Conservation (phyloP, 805 yeast genomes). For the Metschnikowia proteae region DNA sequence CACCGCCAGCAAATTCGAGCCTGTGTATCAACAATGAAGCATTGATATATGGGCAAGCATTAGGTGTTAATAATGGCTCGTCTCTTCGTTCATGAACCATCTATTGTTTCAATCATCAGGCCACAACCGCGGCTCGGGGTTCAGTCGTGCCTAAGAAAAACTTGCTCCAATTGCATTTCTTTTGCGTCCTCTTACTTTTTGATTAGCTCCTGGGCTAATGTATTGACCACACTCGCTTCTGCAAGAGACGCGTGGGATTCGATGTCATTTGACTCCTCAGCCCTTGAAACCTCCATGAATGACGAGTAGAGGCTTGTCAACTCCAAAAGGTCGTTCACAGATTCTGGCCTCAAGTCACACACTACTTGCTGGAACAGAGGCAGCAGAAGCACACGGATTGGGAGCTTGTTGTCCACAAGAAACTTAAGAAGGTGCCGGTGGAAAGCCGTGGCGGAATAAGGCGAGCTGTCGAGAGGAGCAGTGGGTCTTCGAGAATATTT, state of each 20-base stretch:
- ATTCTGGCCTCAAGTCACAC: constrained; percentile 47
- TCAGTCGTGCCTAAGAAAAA: too few relatives aligned
- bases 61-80: too few relatives aligned
- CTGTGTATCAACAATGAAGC: neutral
- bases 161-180: neutral
- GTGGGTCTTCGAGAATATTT: neutral
- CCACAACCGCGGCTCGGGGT: too few relatives aligned
- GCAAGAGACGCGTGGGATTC: constrained; percentile 16
- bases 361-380: constrained; percentile 50
- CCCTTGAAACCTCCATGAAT: constrained; percentile 41
- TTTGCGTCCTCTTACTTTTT: constrained; percentile 5
- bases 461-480: constrained; percentile 30
- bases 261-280: constrained; percentile 14
- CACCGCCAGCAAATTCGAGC: too few relatives aligned
- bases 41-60: neutral
- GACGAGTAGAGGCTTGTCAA: constrained; percentile 43
- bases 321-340: constrained; percentile 45
- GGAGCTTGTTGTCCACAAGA: constrained; percentile 49
- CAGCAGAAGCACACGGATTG: constrained; percentile 46
- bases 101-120: too few relatives aligned
- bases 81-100: too few relatives aligned
- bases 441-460: constrained; percentile 45
- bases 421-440: constrained; percentile 50
- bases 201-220: constrained; percentile 17
- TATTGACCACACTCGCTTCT: constrained; percentile 25